Conservation (phyloP, 129 eudicot genomes). For the Artemisia tridentata region DNA sequence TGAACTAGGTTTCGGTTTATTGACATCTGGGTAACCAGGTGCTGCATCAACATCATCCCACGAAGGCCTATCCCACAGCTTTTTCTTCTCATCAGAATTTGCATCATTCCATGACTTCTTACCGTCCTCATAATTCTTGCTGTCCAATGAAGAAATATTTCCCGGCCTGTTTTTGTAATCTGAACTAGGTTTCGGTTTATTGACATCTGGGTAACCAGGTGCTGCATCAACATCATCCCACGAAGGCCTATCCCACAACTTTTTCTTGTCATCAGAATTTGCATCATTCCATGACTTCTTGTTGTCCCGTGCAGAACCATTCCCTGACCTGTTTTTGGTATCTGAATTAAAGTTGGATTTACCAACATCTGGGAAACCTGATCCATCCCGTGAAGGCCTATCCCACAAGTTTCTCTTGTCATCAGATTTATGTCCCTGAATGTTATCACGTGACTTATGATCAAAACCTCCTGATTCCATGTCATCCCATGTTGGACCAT, state of each 20-base stretch:
- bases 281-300: neutral
- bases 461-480: slow-evolving; percentile 21
- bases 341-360: neutral
- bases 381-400: neutral
- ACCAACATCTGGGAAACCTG: slow-evolving; percentile 13
- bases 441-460: slow-evolving; percentile 5
- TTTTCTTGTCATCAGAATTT: neutral
- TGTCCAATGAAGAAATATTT: no score
- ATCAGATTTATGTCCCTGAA: slow-evolving; percentile 1
- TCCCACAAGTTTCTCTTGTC: neutral
- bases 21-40: slow-evolving; percentile 2
- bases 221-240: slow-evolving; percentile 11
- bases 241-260: neutral
- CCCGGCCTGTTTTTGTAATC: neutral
- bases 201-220: neutral
- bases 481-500: slow-evolving; percentile 36
- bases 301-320: neutral
- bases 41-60: slow-evolving; percentile 24
- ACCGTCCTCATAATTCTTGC: no score
- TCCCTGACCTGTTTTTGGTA: slow-evolving; percentile 2
- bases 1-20: no score
- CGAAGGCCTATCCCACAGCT: slow-evolving; percentile 34
- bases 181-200: neutral
- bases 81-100: slow-evolving; percentile 21
- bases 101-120: slow-evolving; percentile 14